A percentile compares a stretch with the other conserved stretches of the same genome.
phyloP scores from a whole-genome alignment of 352 stramenopile genomes.

The Globisporangium sylvaticum region DNA sequence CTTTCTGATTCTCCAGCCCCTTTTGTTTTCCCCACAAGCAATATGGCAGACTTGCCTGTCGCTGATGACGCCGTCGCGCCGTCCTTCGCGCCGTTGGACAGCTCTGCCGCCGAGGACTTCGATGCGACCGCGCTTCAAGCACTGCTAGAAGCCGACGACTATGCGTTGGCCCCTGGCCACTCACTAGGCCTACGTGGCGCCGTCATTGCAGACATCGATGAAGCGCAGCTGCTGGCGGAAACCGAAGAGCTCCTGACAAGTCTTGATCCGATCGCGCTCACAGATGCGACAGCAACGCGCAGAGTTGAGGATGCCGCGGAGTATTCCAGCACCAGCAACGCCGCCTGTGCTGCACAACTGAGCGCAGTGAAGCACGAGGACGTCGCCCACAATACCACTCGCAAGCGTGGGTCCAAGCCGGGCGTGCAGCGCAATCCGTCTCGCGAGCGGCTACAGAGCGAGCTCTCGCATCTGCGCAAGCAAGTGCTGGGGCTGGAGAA shows the following conservation, averaged over 20 bases:
- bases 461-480: conserved; percentile 20
- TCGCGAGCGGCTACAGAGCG: conserved; percentile 22
- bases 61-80: background rate
- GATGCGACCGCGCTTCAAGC: background rate
- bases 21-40: too few species aligned
- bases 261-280: background rate
- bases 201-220: background rate
- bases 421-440: conserved; percentile 15
- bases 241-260: background rate
- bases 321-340: too few species aligned
- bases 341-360: too few species aligned
- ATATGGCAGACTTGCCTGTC: background rate
- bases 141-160: background rate
- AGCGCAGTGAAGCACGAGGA: too few species aligned
- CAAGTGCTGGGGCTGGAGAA: conserved; percentile 20
- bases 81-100: background rate
- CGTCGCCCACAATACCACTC: too few species aligned
- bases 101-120: background rate
- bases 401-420: too few species aligned
- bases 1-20: too few species aligned
- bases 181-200: too few species aligned
- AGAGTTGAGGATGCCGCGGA: too few species aligned
- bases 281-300: too few species aligned
- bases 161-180: too few species aligned
- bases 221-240: conserved; percentile 3